Conservation (phyloP, 78 protist species). For the Chrysochromulina tobinii region DNA sequence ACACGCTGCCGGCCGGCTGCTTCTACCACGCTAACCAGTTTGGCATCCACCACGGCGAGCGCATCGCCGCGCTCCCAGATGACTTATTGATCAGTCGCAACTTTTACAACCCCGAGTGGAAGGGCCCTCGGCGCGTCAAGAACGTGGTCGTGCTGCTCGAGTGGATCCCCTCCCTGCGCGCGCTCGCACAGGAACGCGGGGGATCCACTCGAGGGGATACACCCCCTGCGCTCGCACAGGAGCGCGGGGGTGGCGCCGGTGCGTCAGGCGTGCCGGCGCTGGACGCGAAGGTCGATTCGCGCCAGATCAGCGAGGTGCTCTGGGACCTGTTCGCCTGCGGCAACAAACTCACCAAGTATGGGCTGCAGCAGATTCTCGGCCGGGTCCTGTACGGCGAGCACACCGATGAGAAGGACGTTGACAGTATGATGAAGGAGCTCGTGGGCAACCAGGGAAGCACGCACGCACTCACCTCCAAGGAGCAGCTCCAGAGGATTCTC, state of each 20-base stretch:
- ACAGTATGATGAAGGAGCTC: too few relatives aligned
- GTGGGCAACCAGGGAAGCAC: too few relatives aligned
- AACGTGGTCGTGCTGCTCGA: constrained; percentile 17
- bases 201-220: too few relatives aligned
- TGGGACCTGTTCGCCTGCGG: background rate
- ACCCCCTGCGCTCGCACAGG: background rate
- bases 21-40: too few relatives aligned
- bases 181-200: background rate
- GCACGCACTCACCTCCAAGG: too few relatives aligned
- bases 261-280: background rate
- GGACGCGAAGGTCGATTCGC: background rate
- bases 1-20: too few relatives aligned
- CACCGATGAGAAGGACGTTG: background rate
- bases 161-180: constrained; percentile 45
- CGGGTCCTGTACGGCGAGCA: background rate
- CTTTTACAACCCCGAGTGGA: constrained; percentile 16
- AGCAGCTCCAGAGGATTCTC: background rate
- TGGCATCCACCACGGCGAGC: too few relatives aligned
- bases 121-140: constrained; percentile 54
- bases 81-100: too few relatives aligned
- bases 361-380: background rate
- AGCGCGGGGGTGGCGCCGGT: too few relatives aligned
- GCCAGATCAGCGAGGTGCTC: background rate
- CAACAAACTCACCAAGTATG: background rate
- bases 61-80: too few relatives aligned